Conservation (phyloP, 306 rosid species). For the Arachis hypogaea region DNA sequence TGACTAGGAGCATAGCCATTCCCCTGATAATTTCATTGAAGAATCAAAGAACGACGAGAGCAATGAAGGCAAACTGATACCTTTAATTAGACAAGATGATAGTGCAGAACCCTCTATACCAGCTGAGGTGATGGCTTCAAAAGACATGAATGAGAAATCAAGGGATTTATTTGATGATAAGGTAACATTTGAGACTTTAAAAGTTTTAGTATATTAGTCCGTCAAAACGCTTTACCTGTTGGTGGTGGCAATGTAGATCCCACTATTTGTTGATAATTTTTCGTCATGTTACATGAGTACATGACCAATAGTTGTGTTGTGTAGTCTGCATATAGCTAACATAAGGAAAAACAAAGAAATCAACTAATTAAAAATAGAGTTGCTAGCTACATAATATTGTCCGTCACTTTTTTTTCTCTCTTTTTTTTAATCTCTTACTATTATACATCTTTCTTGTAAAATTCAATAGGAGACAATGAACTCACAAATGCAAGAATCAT, state of each 20-base stretch:
- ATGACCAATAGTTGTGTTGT: too few relatives aligned
- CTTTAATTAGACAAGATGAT: slow-evolving; percentile 10
- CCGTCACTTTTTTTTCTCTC: too few relatives aligned
- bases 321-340: too few relatives aligned
- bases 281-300: too few relatives aligned
- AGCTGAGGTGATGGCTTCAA: slow-evolving; percentile 7
- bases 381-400: too few relatives aligned
- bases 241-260: too few relatives aligned
- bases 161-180: slow-evolving; percentile 14
- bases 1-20: slow-evolving; percentile 43
- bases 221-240: neutral
- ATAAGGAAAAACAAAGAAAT: too few relatives aligned
- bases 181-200: slow-evolving; percentile 25
- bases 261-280: too few relatives aligned
- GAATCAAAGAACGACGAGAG: slow-evolving; percentile 35
- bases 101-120: neutral
- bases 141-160: slow-evolving; percentile 17
- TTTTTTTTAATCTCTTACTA: neutral
- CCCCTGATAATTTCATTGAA: slow-evolving; percentile 20
- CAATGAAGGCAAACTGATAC: slow-evolving; percentile 19
- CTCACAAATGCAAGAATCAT: slow-evolving; percentile 33
- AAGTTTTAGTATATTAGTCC: slow-evolving; percentile 3
- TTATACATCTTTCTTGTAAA: slow-evolving; percentile 1
- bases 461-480: slow-evolving; percentile 41
- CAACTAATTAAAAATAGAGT: too few relatives aligned